A percentile compares a stretch with the other conserved stretches of the same genome.
These are phyloP conservation scores for Fragaria ananassa DNA, from an alignment of 306 rosid species.

Conservation along the genomic window DNA sequence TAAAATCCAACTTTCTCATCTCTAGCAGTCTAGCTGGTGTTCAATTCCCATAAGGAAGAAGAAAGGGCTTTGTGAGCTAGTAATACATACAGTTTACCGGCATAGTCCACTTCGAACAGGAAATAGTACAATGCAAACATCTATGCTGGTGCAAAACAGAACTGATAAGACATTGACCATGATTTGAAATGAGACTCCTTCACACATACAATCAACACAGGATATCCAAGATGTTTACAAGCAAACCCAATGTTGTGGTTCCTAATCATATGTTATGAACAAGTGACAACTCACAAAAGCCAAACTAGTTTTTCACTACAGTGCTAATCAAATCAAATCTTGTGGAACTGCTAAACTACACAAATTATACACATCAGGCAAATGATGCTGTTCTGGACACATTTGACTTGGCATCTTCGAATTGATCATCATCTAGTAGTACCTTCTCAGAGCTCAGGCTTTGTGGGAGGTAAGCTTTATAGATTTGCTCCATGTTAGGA, in stretches of 20 bases:
- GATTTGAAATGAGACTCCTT: not conserved
- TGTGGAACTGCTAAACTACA: not conserved
- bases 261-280: constrained; percentile 13
- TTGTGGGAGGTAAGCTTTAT: constrained; percentile 61
- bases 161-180: not conserved
- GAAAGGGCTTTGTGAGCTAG: not conserved
- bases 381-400: constrained; percentile 50
- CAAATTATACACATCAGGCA: constrained; percentile 33
- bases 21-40: not conserved
- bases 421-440: constrained; percentile 47
- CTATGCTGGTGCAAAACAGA: not conserved
- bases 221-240: not conserved
- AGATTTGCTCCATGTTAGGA: constrained; percentile 71
- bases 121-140: not conserved
- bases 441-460: constrained; percentile 70
- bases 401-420: constrained; percentile 71
- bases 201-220: not conserved
- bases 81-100: not conserved
- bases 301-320: constrained; percentile 2
- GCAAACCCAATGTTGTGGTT: not conserved
- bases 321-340: not conserved
- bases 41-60: not conserved
- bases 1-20: not conserved
- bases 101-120: not conserved
- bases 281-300: not conserved